Evolutionary conservation across 2,329 filamentous ascomycete species (phyloP).

Genomic region (Hypoxylon sp.): DNA sequence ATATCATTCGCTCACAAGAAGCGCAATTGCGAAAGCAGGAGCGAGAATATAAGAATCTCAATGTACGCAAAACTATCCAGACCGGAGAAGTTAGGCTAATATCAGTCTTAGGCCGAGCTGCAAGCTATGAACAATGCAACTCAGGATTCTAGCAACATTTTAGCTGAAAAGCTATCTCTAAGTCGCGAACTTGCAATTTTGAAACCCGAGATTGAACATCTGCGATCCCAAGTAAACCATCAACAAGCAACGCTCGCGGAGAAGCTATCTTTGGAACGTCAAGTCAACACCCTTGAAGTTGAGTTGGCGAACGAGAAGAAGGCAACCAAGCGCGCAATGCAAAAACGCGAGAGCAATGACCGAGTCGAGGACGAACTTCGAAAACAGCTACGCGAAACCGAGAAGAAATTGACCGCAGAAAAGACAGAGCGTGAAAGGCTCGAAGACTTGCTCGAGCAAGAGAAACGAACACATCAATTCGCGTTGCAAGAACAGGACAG

Average conservation of each 20-base stretch:
- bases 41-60: slow-evolving; percentile 57
- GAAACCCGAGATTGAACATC: slow-evolving; percentile 65
- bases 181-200: slow-evolving; percentile 61
- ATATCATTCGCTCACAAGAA: slow-evolving; percentile 56
- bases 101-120: slow-evolving; percentile 69
- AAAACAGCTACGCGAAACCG: slow-evolving; percentile 51
- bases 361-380: slow-evolving; percentile 53
- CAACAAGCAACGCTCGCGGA: slow-evolving; percentile 78
- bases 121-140: slow-evolving; percentile 71
- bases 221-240: slow-evolving; percentile 61
- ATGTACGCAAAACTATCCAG: too few species aligned
- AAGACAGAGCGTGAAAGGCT: slow-evolving; percentile 45
- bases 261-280: slow-evolving; percentile 81
- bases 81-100: too few species aligned
- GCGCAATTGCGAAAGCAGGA: slow-evolving; percentile 58
- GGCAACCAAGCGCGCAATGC: slow-evolving; percentile 65
- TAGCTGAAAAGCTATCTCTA: slow-evolving; percentile 66
- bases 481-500: slow-evolving; percentile 45
- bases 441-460: slow-evolving; percentile 47
- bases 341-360: slow-evolving; percentile 54
- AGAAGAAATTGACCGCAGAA: slow-evolving; percentile 46
- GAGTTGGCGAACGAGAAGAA: slow-evolving; percentile 85
- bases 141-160: slow-evolving; percentile 73
- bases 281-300: slow-evolving; percentile 78
- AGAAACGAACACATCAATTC: slow-evolving; percentile 43